Base-by-base conservation (phyloP, 1,139 yeast species). In the Yamadazyma jaroonii region DNA sequence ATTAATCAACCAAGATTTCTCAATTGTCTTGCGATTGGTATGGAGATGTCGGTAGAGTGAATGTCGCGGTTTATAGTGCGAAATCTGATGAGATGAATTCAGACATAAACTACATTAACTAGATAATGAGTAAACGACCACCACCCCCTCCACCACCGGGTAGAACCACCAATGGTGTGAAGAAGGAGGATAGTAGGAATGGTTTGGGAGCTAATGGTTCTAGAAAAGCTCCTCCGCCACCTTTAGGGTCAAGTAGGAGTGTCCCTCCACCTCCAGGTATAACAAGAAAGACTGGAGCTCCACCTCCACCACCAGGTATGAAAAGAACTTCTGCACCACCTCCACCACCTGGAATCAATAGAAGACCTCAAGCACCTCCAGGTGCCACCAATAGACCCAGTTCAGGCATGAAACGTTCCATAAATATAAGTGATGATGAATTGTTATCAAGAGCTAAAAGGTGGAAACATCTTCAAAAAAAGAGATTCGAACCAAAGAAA, bases 391-490 rank as follows among this genome's bases (percentile, higher is more conserved):
- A 25, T 13, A 9, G 13, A 8, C 12, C 29, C 24, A 14, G 11
- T 10, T 27, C 31, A 22, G 20, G 25, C 7, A 25, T 34, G 24
- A 32, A 35, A n/a, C 25, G 42, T 28, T 41, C 48, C 4, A 37
- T 45, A 15, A 29, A 12, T 5, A 31, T 43, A 7, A 34, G 41
- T 25, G 49, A 41, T 4, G 52, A 52, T 12, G 59, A 56, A 28
- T 48, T 77, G 1, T 63, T 67, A 10, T 58, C 62, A n/a, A 63
- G 78, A 41, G 76, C 79, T 46, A 63, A 68, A 38, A 71, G 72
- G 52, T 86, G 95, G 95, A 64, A 73, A n/a, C 77, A 72, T 39
- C 39, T 74, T 2, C 95, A 85, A 49, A 84, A 81, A 54, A 61
- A 57, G 35, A 64, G 87, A 44, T 80, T 65, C 50, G 56, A 45